Conservation (phyloP, 2,329 filamentous ascomycete genomes). For the Fusarium sp. region DNA sequence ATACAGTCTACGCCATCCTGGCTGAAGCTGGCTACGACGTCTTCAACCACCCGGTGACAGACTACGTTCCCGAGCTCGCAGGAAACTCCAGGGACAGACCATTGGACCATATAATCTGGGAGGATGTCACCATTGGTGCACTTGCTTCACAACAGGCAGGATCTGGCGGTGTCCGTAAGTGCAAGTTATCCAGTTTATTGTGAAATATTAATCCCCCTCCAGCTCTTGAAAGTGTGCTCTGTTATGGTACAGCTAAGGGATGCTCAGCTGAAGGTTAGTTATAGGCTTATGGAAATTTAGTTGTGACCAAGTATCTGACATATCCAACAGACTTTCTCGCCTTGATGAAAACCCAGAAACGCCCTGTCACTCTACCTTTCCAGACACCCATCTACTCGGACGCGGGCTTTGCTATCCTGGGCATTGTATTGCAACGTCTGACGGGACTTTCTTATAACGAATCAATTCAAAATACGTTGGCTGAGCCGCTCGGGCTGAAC, state of each 20-base stretch:
- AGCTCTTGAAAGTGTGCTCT: neutral
- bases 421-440: constrained; percentile 15
- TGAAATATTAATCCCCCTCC: neutral
- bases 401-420: constrained; percentile 15
- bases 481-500: neutral
- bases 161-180: constrained; percentile 16
- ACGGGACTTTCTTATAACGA: neutral
- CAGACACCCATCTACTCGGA: constrained; percentile 26
- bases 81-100: constrained; percentile 7
- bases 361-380: constrained; percentile 7
- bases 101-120: constrained; percentile 26
- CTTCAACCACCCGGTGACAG: constrained; percentile 44
- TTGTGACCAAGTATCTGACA: neutral
- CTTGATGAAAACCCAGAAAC: constrained; percentile 12
- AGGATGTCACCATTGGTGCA: constrained; percentile 38
- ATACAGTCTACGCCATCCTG: constrained; percentile 45
- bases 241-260: neutral
- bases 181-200: neutral
- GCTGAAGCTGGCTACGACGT: constrained; percentile 32
- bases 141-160: constrained; percentile 39
- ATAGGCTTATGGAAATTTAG: too few species aligned
- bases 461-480: neutral
- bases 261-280: neutral
- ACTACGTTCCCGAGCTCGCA: constrained; percentile 44
- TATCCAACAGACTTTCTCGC: constrained; percentile 9